Base-by-base conservation (phyloP, 805 yeast genomes). In the Schizosaccharomyces lindneri region DNA sequence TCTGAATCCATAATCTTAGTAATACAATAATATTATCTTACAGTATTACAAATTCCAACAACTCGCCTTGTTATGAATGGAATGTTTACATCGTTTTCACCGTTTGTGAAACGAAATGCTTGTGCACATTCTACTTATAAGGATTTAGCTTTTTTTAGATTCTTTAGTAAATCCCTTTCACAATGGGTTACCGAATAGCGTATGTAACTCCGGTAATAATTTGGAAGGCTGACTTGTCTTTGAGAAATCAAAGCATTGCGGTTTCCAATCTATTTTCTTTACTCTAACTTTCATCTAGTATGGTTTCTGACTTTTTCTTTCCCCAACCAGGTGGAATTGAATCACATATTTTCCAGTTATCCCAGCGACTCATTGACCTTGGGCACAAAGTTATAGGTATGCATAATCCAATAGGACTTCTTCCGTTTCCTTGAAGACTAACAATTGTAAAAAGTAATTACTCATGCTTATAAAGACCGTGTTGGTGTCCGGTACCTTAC, bases 261-360 rank as follows among this genome's bases (percentile, higher is more conserved):
- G 11, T 7, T 24, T 19, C 4, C 27, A 17, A 5, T 2, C 13
- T 43, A 15, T 19, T 43, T 5, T 1, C 24, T 13, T 17, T 46
- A 7, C 11, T 36, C 41, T 36, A 36, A 36, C 51, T 17, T 29
- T 4, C 11, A 27, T 17, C 11, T 29, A 68, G 70, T 65, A 89
- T 93, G 96, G 86, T 89, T 3, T 85, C 95, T 55, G 99, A 93
- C 72, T 93, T 88, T 75, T 93, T 93, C 79, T 93, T 85, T 72
- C 99, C 99, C 11, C 98, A 93, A 70, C 84, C 97, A 0, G 99
- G 99, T 3, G 99, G 99, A 9, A 95, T 93, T 1, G 99, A 93
- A 70, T 81, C 90, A 64, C 98, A 93, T 70, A 85, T 90, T 19
- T 87, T 87, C 70, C 97, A 93, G 70, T 72, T 93, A 29, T 83